Evolutionary conservation across 1,284 basidiomycete species (phyloP), one percentile per base, ranked within the genome.

Genomic region (Papiliotrema laurentii): DNA sequence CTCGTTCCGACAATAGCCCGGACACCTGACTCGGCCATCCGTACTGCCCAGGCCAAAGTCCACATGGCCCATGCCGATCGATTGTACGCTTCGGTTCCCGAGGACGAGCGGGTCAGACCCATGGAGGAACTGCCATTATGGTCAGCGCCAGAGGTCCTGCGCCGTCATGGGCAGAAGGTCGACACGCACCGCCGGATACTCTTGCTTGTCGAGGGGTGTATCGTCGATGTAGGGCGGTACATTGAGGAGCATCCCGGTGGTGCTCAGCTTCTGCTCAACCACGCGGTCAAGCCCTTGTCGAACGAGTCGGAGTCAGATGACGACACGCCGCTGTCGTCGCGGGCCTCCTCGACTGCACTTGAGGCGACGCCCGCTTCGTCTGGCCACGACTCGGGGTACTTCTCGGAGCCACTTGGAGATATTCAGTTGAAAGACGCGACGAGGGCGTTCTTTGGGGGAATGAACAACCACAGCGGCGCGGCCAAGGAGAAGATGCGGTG

Each of bases 381-480:
- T 5, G 37, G 57, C 6, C 39, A 50, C 11, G 63, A 64, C 24
- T 64, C 61, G 10, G 59, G 59, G n/a, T 65, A 59, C 49, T 56
- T 51, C 26, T 66, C 60, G 10, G 55, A 50, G 13, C 47, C 31
- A 2, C 22, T 43, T 19, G 38, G 28, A 5, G 51, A 44, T 16
- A 45, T 44, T 14, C 31, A 31, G 26, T 68, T 71, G 59, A 74
- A 67, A 51, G 79, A 84, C 50, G 81, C 83, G 0, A 78, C 78
- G 13, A 80, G 78, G 77, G 83, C 85, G 2, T 87, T 86, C 71
- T 75, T 79, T 46, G 85, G 85, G 13, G 84, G 84, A 13, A 71
- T 86, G 61, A 88, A 88, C 64, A 81, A 81, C 49, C 85, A 88
- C 60, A 82, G 83, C 19, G 76, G 78, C 22, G 79, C 81, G 1